phyloP scores from a whole-genome alignment of 805 yeast genomes.

The Blastobotrys attinorum region DNA sequence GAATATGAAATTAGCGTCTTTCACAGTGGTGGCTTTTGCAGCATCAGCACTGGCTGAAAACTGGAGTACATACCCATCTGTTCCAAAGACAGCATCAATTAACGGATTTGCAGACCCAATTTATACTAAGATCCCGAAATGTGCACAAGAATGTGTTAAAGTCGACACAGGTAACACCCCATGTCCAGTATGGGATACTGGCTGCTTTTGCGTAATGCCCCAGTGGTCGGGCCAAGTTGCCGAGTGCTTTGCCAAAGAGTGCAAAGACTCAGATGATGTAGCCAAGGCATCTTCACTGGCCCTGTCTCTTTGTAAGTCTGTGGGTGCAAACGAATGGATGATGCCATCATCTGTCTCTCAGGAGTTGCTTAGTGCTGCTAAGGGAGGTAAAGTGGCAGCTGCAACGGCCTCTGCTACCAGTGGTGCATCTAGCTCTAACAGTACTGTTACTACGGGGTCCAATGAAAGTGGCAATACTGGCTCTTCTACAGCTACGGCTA shows the following conservation, averaged over 20 bases:
- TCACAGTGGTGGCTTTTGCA: not conserved
- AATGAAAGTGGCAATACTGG: not conserved
- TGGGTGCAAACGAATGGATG: slow-evolving; percentile 39
- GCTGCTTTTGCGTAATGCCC: slow-evolving; percentile 46
- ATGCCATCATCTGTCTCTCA: slow-evolving; percentile 38
- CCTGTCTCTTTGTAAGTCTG: slow-evolving; percentile 35
- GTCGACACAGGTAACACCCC: slow-evolving; percentile 33
- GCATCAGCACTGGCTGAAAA: slow-evolving; percentile 23
- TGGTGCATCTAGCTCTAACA: slow-evolving; percentile 4
- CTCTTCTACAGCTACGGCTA: not conserved
- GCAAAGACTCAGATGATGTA: slow-evolving; percentile 33
- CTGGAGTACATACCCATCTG: slow-evolving; percentile 39
- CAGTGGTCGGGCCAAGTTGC: slow-evolving; percentile 43
- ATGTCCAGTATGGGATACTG: slow-evolving; percentile 48
- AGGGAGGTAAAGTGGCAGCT: slow-evolving; percentile 8
- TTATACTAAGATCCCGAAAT: slow-evolving; percentile 31
- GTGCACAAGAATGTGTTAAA: slow-evolving; percentile 38
- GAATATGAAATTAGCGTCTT: too few relatives aligned
- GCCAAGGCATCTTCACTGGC: slow-evolving; percentile 28
- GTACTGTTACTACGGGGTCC: not conserved
- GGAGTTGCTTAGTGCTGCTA: slow-evolving; percentile 25
- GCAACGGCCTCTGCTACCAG: slow-evolving; percentile 6
- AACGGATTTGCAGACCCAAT: slow-evolving; percentile 45
- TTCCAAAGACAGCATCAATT: slow-evolving; percentile 39
- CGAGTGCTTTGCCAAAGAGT: slow-evolving; percentile 34